phyloP scores from a whole-genome alignment of 495 filamentous ascomycete genomes.

The Corynascus novoguineensis region DNA sequence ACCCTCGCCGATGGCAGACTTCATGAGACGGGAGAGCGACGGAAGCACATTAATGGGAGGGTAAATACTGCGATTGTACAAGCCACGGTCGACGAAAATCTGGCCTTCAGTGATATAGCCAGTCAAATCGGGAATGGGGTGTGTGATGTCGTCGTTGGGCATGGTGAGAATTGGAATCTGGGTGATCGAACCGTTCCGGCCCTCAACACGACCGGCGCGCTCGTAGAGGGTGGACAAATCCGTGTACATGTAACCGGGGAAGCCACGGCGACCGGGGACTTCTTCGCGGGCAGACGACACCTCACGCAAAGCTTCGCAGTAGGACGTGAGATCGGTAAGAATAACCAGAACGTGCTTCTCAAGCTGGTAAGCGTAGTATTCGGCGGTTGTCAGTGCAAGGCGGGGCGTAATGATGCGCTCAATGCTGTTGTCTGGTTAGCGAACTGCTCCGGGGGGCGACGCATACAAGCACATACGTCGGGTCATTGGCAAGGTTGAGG shows the following conservation, averaged over 20 bases:
- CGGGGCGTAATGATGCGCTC: conserved; percentile 99
- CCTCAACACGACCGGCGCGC: conserved; percentile 95
- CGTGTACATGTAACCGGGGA: conserved; percentile 99
- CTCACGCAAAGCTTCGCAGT: conserved; percentile 98
- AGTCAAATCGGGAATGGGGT: conserved; percentile 97
- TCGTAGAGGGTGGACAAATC: conserved; percentile 99
- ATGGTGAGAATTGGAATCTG: conserved; percentile 99
- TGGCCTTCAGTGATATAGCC: conserved; percentile 99
- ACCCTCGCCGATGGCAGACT: conserved; percentile 96
- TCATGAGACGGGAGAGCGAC: conserved; percentile 98
- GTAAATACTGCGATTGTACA: conserved; percentile 94
- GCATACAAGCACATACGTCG: conserved; percentile 61
- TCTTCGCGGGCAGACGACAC: conserved; percentile 97
- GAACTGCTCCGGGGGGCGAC: conserved; percentile 3
- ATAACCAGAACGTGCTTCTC: conserved; percentile 99
- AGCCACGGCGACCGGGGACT: conserved; percentile 98
- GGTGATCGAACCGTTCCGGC: conserved; percentile 96
- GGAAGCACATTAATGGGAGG: conserved; percentile 99
- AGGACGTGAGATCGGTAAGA: conserved; percentile 94
- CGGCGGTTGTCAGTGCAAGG: conserved; percentile 95
- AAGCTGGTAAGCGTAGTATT: conserved; percentile 99
- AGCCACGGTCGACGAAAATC: conserved; percentile 93
- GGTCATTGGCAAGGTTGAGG: conserved; percentile 98
- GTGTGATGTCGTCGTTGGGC: conserved; percentile 99
- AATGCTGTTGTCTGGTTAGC: conserved; percentile 56